Conservation (phyloP, 495 filamentous ascomycete genomes). For the Trichoderma gamsii region DNA sequence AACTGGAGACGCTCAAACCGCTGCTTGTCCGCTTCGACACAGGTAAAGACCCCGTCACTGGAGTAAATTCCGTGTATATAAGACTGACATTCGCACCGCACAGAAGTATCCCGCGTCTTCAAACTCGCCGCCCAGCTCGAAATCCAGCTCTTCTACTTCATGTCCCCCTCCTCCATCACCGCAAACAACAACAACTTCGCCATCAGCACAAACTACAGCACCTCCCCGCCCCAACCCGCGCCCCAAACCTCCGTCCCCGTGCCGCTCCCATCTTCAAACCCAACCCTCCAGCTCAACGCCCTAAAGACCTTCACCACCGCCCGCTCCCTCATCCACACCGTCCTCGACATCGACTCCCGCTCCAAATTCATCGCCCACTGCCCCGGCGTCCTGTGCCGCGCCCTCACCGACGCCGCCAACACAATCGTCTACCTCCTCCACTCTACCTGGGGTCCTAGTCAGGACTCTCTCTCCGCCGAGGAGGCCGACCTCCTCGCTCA, state of each 20-base stretch:
- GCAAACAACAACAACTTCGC: conserved; percentile 20
- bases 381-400: conserved; percentile 37
- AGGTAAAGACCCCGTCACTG: conserved; percentile 21
- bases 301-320: conserved; percentile 38
- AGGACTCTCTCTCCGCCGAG: conserved; percentile 20
- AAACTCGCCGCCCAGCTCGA: conserved; percentile 37
- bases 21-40: conserved; percentile 37
- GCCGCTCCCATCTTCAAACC: conserved; percentile 4
- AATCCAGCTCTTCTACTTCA: conserved; percentile 42
- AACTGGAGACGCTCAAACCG: conserved; percentile 35
- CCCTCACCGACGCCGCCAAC: conserved; percentile 30
- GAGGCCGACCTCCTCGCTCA: neutral
- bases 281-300: conserved; percentile 34
- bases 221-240: conserved; percentile 20
- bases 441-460: conserved; percentile 27
- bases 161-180: conserved; percentile 29
- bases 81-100: conserved; percentile 21
- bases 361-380: conserved; percentile 33
- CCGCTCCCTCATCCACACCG: conserved; percentile 28
- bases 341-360: conserved; percentile 28
- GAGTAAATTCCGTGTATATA: neutral
- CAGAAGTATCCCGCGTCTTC: conserved; percentile 38
- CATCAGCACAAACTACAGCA: conserved; percentile 23
- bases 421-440: conserved; percentile 36
- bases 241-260: neutral